These are phyloP conservation scores for Trapa bicornis DNA, from an alignment of 345 rosid species.

Conservation along the genomic window DNA sequence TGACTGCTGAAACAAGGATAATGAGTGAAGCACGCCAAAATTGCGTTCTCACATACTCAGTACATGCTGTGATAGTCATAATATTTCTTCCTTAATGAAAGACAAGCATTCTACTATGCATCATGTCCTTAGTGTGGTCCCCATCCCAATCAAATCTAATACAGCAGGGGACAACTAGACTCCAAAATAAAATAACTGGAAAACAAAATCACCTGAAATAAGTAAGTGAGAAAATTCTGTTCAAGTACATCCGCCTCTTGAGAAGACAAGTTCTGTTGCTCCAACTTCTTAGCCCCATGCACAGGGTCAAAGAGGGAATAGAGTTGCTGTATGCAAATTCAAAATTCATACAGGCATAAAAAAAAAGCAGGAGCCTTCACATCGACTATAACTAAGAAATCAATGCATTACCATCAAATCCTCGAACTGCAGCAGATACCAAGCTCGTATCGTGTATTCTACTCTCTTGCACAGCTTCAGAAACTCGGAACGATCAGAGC, in stretches of 20 bases:
- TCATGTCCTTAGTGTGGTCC: neutral
- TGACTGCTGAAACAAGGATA: neutral
- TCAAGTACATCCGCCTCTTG: slow-evolving; percentile 66
- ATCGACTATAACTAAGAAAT: neutral
- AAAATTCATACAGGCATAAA: neutral
- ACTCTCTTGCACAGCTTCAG: slow-evolving; percentile 83
- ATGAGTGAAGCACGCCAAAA: neutral
- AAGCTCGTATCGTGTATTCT: slow-evolving; percentile 92
- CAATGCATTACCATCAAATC: slow-evolving; percentile 62
- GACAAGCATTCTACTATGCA: neutral
- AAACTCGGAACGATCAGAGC: slow-evolving; percentile 63
- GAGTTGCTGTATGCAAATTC: slow-evolving; percentile 48
- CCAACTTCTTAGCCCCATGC: slow-evolving; percentile 55
- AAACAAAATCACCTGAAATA: slow-evolving; percentile 53
- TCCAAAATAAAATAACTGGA: neutral
- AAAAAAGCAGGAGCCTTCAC: neutral
- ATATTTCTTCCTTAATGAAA: neutral
- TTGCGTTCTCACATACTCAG: neutral
- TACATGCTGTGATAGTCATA: neutral
- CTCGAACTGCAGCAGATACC: slow-evolving; percentile 90
- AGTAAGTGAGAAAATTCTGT: slow-evolving; percentile 71
- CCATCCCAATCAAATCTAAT: neutral
- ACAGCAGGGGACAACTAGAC: neutral
- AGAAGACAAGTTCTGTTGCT: slow-evolving; percentile 57
- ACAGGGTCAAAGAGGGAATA: slow-evolving; percentile 88